A percentile compares a stretch with the other conserved stretches of the same genome.
Evolutionary conservation across 495 filamentous ascomycete genomes (phyloP).

Genomic region (Endocarpon pusillum): DNA sequence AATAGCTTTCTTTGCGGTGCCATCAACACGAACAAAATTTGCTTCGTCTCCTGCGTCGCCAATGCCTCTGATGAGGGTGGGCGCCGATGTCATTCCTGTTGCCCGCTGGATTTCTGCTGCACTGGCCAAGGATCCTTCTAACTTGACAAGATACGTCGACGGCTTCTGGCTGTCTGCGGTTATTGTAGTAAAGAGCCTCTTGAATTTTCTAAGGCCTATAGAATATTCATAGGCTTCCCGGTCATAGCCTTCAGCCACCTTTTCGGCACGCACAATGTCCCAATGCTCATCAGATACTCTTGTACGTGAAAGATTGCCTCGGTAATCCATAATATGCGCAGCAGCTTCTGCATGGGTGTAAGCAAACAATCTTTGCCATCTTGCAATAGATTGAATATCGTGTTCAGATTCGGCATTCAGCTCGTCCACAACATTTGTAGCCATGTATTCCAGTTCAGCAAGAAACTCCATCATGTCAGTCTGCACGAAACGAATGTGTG

Average conservation of each 20-base stretch:
- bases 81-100: conserved; percentile 3
- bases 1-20: conserved; percentile 6
- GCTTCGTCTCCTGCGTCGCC: conserved; percentile 7
- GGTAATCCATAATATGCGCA: conserved; percentile 2
- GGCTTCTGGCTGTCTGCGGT: conserved; percentile 1
- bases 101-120: conserved; percentile 6
- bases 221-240: conserved; percentile 6
- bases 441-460: conserved; percentile 12
- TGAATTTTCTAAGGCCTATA: not conserved
- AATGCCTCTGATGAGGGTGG: conserved; percentile 1
- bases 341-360: conserved; percentile 7
- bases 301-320: conserved; percentile 2
- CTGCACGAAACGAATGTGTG: conserved; percentile 6
- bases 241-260: conserved; percentile 4
- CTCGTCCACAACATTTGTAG: conserved; percentile 4
- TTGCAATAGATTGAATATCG: conserved; percentile 3
- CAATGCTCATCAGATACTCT: conserved; percentile 7
- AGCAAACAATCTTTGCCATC: conserved; percentile 5
- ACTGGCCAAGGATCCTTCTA: conserved; percentile 9
- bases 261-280: conserved; percentile 3
- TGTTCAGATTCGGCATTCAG: not conserved
- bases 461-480: conserved; percentile 21
- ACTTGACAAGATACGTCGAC: conserved; percentile 14
- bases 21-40: conserved; percentile 11
- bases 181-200: not conserved